These are phyloP conservation scores for Fusarium brevicatenulatum DNA, from an alignment of 2,329 filamentous ascomycete species.

Conservation along the genomic window DNA sequence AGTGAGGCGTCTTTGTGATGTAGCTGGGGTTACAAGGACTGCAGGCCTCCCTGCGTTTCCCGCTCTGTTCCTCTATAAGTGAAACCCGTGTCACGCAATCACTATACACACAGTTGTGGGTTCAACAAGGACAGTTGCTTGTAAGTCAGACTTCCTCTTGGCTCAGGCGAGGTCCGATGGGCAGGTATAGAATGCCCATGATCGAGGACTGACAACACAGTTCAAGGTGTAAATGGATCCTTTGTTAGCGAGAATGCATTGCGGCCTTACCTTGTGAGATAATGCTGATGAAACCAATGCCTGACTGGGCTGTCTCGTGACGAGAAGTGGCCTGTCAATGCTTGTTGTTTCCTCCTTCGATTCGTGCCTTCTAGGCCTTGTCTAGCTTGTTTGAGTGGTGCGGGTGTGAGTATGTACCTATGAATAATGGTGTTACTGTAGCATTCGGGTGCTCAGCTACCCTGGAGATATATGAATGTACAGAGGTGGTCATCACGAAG, in stretches of 20 bases:
- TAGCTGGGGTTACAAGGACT: neutral
- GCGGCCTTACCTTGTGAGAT: slow-evolving; percentile 25
- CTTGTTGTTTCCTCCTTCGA: neutral
- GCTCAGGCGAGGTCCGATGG: neutral
- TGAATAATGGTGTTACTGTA: slow-evolving; percentile 3
- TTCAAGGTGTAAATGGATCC: neutral
- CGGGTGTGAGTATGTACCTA: neutral
- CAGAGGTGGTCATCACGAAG: neutral
- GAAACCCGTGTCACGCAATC: slow-evolving; percentile 26
- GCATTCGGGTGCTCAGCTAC: neutral
- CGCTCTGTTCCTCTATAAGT: slow-evolving; percentile 2
- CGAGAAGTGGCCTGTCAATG: neutral
- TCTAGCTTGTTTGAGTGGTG: neutral
- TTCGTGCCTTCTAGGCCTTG: neutral
- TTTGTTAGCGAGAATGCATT: slow-evolving; percentile 16
- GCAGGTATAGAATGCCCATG: neutral
- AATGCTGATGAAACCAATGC: neutral
- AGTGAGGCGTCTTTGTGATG: neutral
- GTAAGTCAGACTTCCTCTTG: neutral
- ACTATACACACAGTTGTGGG: neutral
- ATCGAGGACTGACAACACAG: neutral
- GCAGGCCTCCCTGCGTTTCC: slow-evolving; percentile 11
- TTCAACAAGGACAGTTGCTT: neutral
- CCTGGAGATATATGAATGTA: neutral
- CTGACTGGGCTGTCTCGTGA: slow-evolving; percentile 12